Evolutionary conservation across 345 rosid species (phyloP).

Genomic region (Aquilaria yunnanensis): DNA sequence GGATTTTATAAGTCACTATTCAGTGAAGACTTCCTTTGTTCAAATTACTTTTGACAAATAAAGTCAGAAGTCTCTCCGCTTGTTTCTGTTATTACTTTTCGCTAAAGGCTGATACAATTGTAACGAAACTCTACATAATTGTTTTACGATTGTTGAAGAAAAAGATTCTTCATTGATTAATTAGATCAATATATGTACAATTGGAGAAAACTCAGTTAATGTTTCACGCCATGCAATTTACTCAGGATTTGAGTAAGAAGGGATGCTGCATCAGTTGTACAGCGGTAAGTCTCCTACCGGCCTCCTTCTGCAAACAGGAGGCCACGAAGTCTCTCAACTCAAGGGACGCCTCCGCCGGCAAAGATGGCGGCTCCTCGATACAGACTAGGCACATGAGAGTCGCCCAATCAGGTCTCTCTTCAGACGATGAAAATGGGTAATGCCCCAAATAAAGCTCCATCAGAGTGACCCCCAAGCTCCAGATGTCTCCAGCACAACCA

Average conservation of each 20-base stretch:
- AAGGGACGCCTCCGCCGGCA: slow-evolving; percentile 49
- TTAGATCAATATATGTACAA: no score
- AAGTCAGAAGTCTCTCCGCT: not conserved
- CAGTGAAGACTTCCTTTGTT: not conserved
- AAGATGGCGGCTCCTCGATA: slow-evolving; percentile 65
- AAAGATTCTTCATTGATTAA: no score
- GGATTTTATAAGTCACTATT: no score
- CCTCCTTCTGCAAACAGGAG: slow-evolving; percentile 69
- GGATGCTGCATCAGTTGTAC: slow-evolving; percentile 53
- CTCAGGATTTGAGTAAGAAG: slow-evolving; percentile 22
- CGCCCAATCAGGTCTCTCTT: slow-evolving; percentile 83
- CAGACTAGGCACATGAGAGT: slow-evolving; percentile 84
- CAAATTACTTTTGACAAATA: not conserved
- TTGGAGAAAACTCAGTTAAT: no score
- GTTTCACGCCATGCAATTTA: no score
- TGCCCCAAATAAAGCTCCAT: slow-evolving; percentile 68
- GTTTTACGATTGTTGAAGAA: no score
- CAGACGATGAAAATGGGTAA: slow-evolving; percentile 52
- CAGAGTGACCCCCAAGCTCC: slow-evolving; percentile 76
- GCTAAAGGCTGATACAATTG: no score
- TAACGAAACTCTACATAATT: no score
- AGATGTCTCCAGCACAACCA: slow-evolving; percentile 67
- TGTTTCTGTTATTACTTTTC: not conserved
- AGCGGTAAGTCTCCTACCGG: slow-evolving; percentile 58
- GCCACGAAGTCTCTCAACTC: slow-evolving; percentile 57